These are phyloP conservation scores for Apiospora koreana DNA, from an alignment of 2,329 filamentous ascomycete genomes.

Conservation along the genomic window DNA sequence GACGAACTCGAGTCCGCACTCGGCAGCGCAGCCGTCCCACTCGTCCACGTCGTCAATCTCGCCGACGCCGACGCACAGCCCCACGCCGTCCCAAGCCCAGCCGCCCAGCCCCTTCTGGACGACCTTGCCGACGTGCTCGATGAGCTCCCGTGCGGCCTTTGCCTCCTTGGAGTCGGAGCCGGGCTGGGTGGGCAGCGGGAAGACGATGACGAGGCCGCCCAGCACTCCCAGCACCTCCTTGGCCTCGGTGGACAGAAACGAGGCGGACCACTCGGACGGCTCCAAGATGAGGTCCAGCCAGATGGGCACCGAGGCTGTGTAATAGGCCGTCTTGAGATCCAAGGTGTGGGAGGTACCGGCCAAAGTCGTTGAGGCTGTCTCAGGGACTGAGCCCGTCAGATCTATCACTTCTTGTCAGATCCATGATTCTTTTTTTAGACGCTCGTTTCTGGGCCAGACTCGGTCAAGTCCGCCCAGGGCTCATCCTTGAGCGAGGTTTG, in stretches of 20 bases:
- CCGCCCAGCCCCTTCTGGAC: constrained; percentile 59
- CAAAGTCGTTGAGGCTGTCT: constrained; percentile 42
- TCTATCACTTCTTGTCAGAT: constrained; percentile 38
- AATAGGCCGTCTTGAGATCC: constrained; percentile 60
- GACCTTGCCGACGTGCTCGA: constrained; percentile 56
- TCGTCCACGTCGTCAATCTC: constrained; percentile 48
- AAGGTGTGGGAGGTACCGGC: constrained; percentile 63
- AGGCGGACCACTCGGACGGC: constrained; percentile 54
- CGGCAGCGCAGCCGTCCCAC: constrained; percentile 63
- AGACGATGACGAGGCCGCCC: constrained; percentile 59
- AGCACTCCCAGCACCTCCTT: constrained; percentile 62
- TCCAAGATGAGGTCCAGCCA: constrained; percentile 65
- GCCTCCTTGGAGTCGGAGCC: constrained; percentile 22
- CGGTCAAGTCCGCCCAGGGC: background rate
- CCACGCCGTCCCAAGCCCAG: constrained; percentile 65
- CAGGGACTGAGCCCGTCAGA: constrained; percentile 50
- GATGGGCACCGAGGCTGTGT: constrained; percentile 60
- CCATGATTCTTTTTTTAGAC: too few species aligned
- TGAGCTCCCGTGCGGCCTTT: constrained; percentile 39
- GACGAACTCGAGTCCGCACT: constrained; percentile 64
- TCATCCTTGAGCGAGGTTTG: background rate
- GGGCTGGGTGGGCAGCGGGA: constrained; percentile 40
- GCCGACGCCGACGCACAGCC: constrained; percentile 59
- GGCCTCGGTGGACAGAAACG: constrained; percentile 63
- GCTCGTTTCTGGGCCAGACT: too few species aligned